phyloP scores from a whole-genome alignment of 2,329 filamentous ascomycete species.

The Chrysoporthe deuterocubensis region DNA sequence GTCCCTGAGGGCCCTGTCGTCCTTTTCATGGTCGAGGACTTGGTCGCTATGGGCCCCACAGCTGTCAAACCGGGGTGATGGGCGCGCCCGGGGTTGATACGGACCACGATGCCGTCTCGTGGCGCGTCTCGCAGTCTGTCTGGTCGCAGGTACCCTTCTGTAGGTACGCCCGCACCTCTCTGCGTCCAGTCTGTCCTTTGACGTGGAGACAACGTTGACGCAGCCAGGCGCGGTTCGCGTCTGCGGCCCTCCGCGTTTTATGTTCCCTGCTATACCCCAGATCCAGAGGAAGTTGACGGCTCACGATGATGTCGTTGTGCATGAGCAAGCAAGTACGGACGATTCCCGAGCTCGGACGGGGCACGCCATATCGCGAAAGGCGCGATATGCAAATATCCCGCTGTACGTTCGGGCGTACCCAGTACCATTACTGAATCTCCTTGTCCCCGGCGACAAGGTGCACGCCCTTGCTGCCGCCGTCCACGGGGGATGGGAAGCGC shows the following conservation, averaged over 20 bases:
- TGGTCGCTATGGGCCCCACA: neutral
- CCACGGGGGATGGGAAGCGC: no score
- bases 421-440: neutral
- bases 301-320: constrained; percentile 14
- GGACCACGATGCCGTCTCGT: neutral
- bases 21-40: neutral
- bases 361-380: neutral
- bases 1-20: neutral
- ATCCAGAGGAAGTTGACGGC: neutral
- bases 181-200: no score
- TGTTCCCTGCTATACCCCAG: neutral
- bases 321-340: constrained; percentile 1
- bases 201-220: no score
- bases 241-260: neutral
- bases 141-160: no score
- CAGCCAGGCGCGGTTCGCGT: neutral
- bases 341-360: neutral
- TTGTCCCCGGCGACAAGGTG: neutral
- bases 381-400: constrained; percentile 7
- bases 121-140: no score
- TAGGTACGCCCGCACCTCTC: no score
- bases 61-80: neutral
- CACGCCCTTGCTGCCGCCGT: no score
- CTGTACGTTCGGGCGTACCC: neutral
- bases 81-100: neutral